Percentiles rank a stretch among this genome's conserved stretches.
phyloP scores from a whole-genome alignment of 257 asterid species.

The Agastache rugosa region DNA sequence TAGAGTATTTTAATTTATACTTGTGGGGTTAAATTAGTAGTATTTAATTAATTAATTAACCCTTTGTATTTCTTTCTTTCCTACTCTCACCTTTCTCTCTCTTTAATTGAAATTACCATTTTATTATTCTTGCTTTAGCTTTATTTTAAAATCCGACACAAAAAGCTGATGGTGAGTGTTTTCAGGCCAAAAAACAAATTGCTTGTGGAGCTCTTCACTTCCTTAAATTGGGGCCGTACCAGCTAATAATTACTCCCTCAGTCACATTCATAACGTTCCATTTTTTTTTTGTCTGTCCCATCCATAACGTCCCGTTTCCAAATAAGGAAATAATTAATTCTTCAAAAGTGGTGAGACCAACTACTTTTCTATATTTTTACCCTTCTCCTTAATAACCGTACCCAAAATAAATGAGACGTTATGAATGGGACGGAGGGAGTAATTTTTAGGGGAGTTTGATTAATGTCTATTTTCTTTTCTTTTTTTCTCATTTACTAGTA shows the following conservation, averaged over 20 bases:
- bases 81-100: slow-evolving; percentile 32
- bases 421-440: no score
- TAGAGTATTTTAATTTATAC: slow-evolving; percentile 43
- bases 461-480: background rate
- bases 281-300: no score
- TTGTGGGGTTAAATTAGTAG: slow-evolving; percentile 54
- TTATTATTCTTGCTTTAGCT: slow-evolving; percentile 58
- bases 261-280: no score
- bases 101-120: slow-evolving; percentile 1
- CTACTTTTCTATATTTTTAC: no score
- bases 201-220: slow-evolving; percentile 48
- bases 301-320: no score
- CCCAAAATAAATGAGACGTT: no score
- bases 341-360: no score
- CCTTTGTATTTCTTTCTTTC: slow-evolving; percentile 33
- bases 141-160: slow-evolving; percentile 50
- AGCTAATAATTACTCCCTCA: no score
- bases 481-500: background rate
- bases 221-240: slow-evolving; percentile 64
- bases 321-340: no score
- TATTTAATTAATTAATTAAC: slow-evolving; percentile 9
- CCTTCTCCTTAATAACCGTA: no score
- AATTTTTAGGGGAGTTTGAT: slow-evolving; percentile 28
- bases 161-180: slow-evolving; percentile 66
- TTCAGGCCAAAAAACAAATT: slow-evolving; percentile 59